A percentile compares a stretch with the other conserved stretches of the same genome.
These are phyloP conservation scores for Termitomyces sp. DNA, from an alignment of 768 basidiomycete species.

Conservation along the genomic window DNA sequence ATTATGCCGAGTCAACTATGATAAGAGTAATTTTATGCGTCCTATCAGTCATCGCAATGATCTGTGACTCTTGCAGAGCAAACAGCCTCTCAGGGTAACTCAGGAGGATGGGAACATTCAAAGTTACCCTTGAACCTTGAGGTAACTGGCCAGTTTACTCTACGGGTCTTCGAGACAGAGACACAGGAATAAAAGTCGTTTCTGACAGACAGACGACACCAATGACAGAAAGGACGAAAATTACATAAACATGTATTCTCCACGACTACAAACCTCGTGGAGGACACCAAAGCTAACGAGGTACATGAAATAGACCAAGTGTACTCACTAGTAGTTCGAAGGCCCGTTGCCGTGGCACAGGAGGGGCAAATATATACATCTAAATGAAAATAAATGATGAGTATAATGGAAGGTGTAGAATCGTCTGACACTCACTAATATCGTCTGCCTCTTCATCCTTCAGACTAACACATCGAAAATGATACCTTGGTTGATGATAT, in stretches of 20 bases:
- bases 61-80: conserved; percentile 16
- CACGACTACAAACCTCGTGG: conserved; percentile 25
- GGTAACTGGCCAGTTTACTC: conserved; percentile 14
- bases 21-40: too few species aligned
- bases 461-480: conserved; percentile 72
- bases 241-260: conserved; percentile 28
- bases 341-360: conserved; percentile 57
- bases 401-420: background rate
- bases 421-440: conserved; percentile 53
- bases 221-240: conserved; percentile 17
- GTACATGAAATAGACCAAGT: conserved; percentile 27
- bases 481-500: conserved; percentile 50
- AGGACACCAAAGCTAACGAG: conserved; percentile 20
- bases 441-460: conserved; percentile 63
- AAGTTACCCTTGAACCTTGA: conserved; percentile 16
- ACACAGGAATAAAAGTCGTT: conserved; percentile 12
- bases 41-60: conserved; percentile 10
- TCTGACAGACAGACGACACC: conserved; percentile 16
- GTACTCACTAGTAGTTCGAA: conserved; percentile 75
- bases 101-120: conserved; percentile 15
- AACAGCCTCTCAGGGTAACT: conserved; percentile 20
- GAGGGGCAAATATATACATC: conserved; percentile 52
- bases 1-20: conserved; percentile 5
- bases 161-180: conserved; percentile 14
- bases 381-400: conserved; percentile 18